These are phyloP conservation scores for Tricholoma terreum DNA, from an alignment of 768 basidiomycete species.

Conservation along the genomic window DNA sequence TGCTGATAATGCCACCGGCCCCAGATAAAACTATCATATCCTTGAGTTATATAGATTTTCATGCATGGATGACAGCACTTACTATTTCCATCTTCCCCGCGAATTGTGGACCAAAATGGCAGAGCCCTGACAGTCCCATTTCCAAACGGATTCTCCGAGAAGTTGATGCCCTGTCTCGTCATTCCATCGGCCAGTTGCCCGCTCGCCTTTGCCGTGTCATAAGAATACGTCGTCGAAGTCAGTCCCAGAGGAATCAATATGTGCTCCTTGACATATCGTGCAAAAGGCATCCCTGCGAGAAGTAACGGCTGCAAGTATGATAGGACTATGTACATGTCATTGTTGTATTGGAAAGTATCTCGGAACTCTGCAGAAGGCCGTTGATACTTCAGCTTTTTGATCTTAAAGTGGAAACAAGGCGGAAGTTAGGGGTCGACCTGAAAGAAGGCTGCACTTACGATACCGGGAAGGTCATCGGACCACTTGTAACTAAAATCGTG, in stretches of 20 bases:
- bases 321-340: constrained; percentile 26
- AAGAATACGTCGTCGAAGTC: constrained; percentile 28
- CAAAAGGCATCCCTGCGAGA: constrained; percentile 16
- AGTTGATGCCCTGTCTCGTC: constrained; percentile 15
- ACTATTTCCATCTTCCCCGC: constrained; percentile 22
- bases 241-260: constrained; percentile 28
- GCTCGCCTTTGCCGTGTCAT: constrained; percentile 17
- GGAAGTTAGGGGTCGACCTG: not conserved
- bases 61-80: not conserved
- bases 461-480: constrained; percentile 2
- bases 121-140: constrained; percentile 17
- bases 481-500: constrained; percentile 15
- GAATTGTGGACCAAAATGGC: constrained; percentile 17
- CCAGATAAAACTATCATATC: constrained; percentile 19
- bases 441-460: constrained; percentile 6
- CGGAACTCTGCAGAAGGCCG: constrained; percentile 29
- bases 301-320: constrained; percentile 21
- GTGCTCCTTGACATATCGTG: constrained; percentile 24
- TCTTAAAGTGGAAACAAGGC: not conserved
- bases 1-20: constrained; percentile 28
- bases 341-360: constrained; percentile 25
- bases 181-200: constrained; percentile 26
- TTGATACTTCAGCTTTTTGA: constrained; percentile 20
- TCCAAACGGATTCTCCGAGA: constrained; percentile 17
- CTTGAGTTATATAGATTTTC: not conserved